Evolutionary conservation across 768 basidiomycete genomes (phyloP), one percentile per base, ranked within the genome.

Genomic region (Collybiopsis confluens): DNA sequence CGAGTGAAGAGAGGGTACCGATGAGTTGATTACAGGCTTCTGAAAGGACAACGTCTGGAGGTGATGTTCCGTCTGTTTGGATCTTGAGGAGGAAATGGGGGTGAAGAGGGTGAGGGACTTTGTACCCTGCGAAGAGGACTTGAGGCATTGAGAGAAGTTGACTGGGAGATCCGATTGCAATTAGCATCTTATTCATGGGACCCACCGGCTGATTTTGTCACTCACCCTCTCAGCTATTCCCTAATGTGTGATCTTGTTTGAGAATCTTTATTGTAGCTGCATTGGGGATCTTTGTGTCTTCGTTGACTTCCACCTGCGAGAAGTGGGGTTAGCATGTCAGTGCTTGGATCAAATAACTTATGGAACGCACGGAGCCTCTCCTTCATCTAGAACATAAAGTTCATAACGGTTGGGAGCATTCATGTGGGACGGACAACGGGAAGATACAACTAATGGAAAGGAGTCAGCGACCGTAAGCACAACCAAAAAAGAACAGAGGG

Each of bases 201-300:
- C 5, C 18, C 8, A 15, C 30, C 8, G 8, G 35, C 9, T 8
- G 28, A 13, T 23, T 4, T 4, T 7, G 51, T 27, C 11, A 79
- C 86, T 57, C 67, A 94, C 93, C 90, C 84, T 64, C 97, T 85
- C n/a, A 99, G 76, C 90, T 91, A 73, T 95, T 95, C 8, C 85
- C 96, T 5, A 98, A 73, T 0, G 97, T 99, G 66, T 98, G 97
- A 65, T 98, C 97, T 66, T 99, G 96, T 73, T 98, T 98, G 56
- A 91, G 77, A 61, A 99, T 77, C 62, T 92, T 92, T 58, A 99
- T 83, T 0, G 95, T 96, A 16, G 96, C 96, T 1, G 97, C 94
- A 63, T 98, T 97, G 0, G 95, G 95, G 57, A 98, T 92, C 73
- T 97, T 98, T 41, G 92, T 95, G 71, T 99, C 97, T 70, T 98